A percentile compares a stretch with the other conserved stretches of the same genome.
Evolutionary conservation across 2,329 filamentous ascomycete genomes (phyloP).

Genomic region (Capronia epimyces): DNA sequence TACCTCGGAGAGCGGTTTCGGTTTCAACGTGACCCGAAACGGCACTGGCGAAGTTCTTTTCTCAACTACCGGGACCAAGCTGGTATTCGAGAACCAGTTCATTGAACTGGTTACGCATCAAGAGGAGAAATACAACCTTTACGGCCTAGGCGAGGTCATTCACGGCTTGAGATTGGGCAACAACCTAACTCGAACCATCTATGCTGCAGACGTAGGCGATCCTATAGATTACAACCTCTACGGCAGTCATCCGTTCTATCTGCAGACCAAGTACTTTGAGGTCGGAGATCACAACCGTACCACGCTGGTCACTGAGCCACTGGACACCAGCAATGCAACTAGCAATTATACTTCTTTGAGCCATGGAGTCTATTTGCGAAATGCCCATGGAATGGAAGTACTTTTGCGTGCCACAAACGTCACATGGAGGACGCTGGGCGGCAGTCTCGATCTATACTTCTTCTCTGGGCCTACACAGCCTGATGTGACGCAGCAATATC

Average conservation of each 20-base stretch:
- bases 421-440: conserved; percentile 70
- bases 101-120: conserved; percentile 64
- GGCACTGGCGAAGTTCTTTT: conserved; percentile 64
- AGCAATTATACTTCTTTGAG: conserved; percentile 53
- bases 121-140: conserved; percentile 68
- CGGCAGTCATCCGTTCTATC: conserved; percentile 70
- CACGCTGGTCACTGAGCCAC: conserved; percentile 50
- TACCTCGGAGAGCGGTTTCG: conserved; percentile 48
- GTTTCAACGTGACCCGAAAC: conserved; percentile 51
- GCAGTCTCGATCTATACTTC: conserved; percentile 73
- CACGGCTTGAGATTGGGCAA: conserved; percentile 66
- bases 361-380: conserved; percentile 72
- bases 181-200: conserved; percentile 65
- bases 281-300: conserved; percentile 45
- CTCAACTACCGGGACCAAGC: conserved; percentile 56
- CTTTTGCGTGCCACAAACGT: conserved; percentile 59
- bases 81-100: conserved; percentile 74
- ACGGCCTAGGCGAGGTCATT: conserved; percentile 69
- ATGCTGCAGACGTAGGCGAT: conserved; percentile 63
- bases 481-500: conserved; percentile 66
- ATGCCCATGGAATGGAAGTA: conserved; percentile 70
- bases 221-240: conserved; percentile 63
- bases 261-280: conserved; percentile 72
- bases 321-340: conserved; percentile 43
- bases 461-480: conserved; percentile 65